Base-by-base conservation (phyloP, 768 basidiomycete species). In the Lactifluus subvellereus region DNA sequence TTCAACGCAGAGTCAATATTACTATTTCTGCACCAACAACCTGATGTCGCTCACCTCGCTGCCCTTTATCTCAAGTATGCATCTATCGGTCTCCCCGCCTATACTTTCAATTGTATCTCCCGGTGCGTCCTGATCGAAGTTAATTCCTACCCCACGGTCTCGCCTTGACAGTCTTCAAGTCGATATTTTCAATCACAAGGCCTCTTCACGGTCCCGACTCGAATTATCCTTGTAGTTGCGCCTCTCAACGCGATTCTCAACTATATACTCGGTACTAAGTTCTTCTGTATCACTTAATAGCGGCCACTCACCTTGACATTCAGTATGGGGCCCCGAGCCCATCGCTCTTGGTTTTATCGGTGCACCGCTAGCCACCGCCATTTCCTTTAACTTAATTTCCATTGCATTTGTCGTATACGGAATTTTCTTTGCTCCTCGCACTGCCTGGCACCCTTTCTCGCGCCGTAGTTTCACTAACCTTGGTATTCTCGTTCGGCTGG, bases 291-390 rank as follows among this genome's bases (percentile, higher is more conserved):
- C 30, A 8, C 33, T 54, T 54, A 32, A 18, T 38, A 48, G 33
- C 33, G 9, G 37, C n/a, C 20, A 65, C 54, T 69, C n/a, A 32
- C n/a, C 6, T 58, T 54, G 16, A 13, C 51, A 22, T 22, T 22
- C 20, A 75, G 91, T 94, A 0, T 94, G 91, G 92, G 93, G 93
- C 1, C 93, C 93, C 0, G 76, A 82, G 40, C 77, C 84, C 4
- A 76, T 97, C 60, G 80, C 89, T 14, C 77, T 98, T 3, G 95
- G 95, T 1, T 99, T 91, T 74, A 84, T 90, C 56, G 96, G 96
- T 14, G 96, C 94, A 4, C 96, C 96, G 0, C 79, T 98, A 20
- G 89, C 95, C 1, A 94, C 94, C 2, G 86, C 89, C 0, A 80
- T 95, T 48, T 90, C 89, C 14, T 91, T 94, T 76, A 96, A 95